These are phyloP conservation scores for Senecio squalidus DNA, from an alignment of 140 eudicot species.

Conservation along the genomic window DNA sequence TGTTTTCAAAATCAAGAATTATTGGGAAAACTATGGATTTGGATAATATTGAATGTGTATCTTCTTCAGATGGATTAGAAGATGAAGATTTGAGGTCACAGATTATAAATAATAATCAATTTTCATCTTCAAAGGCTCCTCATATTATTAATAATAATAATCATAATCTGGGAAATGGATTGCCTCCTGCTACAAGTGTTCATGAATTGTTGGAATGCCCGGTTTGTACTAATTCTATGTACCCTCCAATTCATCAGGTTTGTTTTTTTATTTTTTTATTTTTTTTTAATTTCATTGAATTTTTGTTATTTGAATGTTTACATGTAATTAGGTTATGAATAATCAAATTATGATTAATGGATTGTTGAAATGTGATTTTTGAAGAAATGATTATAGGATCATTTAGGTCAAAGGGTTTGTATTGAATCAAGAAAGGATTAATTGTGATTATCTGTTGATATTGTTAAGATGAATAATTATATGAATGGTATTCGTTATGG, in stretches of 20 bases:
- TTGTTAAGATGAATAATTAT: background rate
- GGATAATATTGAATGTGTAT: constrained; percentile 75
- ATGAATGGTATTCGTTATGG: background rate
- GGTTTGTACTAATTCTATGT: constrained; percentile 97
- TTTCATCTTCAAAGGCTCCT: constrained; percentile 40
- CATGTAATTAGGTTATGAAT: background rate
- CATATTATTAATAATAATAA: constrained; percentile 4
- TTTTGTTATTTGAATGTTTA: background rate
- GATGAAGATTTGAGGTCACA: constrained; percentile 69
- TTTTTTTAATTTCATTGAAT: background rate
- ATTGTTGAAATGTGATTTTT: constrained; percentile 5
- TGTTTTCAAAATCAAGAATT: constrained; percentile 11
- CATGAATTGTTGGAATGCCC: constrained; percentile 98
- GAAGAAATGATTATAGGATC: background rate
- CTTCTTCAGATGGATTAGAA: constrained; percentile 73
- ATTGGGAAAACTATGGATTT: constrained; percentile 47
- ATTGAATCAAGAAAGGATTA: background rate
- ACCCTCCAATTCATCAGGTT: constrained; percentile 96
- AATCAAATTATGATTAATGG: background rate
- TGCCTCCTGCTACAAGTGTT: constrained; percentile 81
- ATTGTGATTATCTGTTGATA: background rate
- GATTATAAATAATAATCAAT: constrained; percentile 26
- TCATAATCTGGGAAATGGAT: constrained; percentile 37
- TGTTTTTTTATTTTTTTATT: background rate
- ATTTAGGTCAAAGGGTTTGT: constrained; percentile 7